Percentiles rank a stretch among this genome's conserved stretches.
Evolutionary conservation across 2,329 filamentous ascomycete genomes (phyloP).

Genomic region (Microsporum audouinii): DNA sequence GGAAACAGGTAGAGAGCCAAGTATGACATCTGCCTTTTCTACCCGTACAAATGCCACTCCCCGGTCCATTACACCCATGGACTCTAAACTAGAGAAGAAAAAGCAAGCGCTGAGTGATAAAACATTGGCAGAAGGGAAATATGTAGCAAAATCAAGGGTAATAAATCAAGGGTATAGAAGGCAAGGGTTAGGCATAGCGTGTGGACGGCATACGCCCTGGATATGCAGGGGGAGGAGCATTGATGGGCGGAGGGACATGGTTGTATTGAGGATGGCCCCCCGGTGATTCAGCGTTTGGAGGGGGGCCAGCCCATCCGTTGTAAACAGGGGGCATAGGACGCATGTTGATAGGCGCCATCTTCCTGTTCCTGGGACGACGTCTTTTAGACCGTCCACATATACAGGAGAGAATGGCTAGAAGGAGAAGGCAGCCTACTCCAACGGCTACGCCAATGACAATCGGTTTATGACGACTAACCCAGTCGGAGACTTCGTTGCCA

Average conservation of each 20-base stretch:
- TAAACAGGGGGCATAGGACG: slow-evolving; percentile 6
- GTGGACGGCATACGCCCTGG: slow-evolving; percentile 9
- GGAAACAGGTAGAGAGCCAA: background rate
- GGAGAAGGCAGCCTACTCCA: slow-evolving; percentile 59
- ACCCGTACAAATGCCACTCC: background rate
- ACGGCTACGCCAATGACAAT: slow-evolving; percentile 70
- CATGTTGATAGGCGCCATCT: slow-evolving; percentile 13
- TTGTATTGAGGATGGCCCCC: background rate
- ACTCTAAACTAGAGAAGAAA: background rate
- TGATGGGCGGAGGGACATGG: slow-evolving; percentile 1
- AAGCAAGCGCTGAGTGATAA: background rate
- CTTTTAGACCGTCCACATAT: slow-evolving; percentile 47
- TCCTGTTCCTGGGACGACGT: slow-evolving; percentile 20
- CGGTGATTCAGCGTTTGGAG: background rate
- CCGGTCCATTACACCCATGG: background rate
- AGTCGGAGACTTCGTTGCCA: slow-evolving; percentile 58
- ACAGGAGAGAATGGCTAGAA: slow-evolving; percentile 60
- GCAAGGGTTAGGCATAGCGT: slow-evolving; percentile 9
- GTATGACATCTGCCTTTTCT: background rate
- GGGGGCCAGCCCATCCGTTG: background rate
- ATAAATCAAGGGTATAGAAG: background rate
- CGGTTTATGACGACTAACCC: slow-evolving; percentile 64
- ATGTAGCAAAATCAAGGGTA: background rate
- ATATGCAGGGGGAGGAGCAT: slow-evolving; percentile 9
- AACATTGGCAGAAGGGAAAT: background rate